A percentile compares a stretch with the other conserved stretches of the same genome.
These are phyloP conservation scores for Metarhizium robertsii DNA, from an alignment of 2,329 filamentous ascomycete genomes.

Conservation along the genomic window DNA sequence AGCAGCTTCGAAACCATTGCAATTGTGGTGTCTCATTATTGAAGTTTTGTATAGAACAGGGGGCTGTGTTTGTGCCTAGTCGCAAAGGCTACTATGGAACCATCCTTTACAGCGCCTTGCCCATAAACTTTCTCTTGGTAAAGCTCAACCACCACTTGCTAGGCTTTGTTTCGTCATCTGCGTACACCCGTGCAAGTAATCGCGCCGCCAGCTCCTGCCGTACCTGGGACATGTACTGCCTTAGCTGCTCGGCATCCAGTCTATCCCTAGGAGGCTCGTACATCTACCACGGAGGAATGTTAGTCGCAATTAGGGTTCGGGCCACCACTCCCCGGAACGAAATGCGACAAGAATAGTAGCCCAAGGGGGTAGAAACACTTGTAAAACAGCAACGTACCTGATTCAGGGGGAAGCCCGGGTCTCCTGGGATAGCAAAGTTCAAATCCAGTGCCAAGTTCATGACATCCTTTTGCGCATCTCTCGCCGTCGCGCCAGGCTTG, in stretches of 20 bases:
- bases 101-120: conserved; percentile 64
- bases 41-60: not conserved
- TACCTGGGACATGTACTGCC: conserved; percentile 86
- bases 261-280: conserved; percentile 83
- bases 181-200: conserved; percentile 79
- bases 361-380: not conserved
- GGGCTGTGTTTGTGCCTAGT: not conserved
- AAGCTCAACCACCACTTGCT: conserved; percentile 98
- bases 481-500: conserved; percentile 58
- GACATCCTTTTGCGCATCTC: conserved; percentile 61
- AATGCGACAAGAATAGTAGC: not conserved
- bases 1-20: not conserved
- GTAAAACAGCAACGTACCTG: conserved; percentile 45
- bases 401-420: conserved; percentile 87
- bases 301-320: not conserved
- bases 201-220: conserved; percentile 81
- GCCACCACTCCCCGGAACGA: not conserved
- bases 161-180: conserved; percentile 63
- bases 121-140: conserved; percentile 99
- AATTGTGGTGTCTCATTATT: not conserved
- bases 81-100: not conserved
- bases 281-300: conserved; percentile 39
- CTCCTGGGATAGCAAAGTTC: conserved; percentile 90
- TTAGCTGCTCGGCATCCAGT: conserved; percentile 79
- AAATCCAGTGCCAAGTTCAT: conserved; percentile 84